Evolutionary conservation across 371 early-diverging fungal genomes (phyloP), one percentile per base, ranked within the genome.

Genomic region (Thermomucor indicae-seudaticae): DNA sequence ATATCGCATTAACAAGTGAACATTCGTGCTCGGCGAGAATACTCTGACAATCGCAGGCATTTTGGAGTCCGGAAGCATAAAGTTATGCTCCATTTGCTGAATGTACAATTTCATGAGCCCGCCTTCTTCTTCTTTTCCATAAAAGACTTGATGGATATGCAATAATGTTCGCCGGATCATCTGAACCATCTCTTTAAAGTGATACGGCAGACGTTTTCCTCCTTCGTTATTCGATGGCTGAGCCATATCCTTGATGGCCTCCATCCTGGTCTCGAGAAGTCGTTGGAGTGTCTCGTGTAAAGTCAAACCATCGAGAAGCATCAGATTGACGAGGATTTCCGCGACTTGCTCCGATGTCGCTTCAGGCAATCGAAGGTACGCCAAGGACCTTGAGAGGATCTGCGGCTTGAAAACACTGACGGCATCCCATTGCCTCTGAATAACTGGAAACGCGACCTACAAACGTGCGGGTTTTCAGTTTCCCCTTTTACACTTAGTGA

Each of bases 351-450:
- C 46, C 17, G 30, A 39, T 46, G 45, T 17, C 5, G 6, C 12
- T 16, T 75, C 67, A 14, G 71, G 49, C 11, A 58, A 51, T 37
- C 73, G 65, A 24, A 91, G 58, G 55, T 81, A 71, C 1, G 51
- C 48, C 0, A 61, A 66, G 6, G 86, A 72, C 59, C 81, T 75
- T 51, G 86, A 81, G 11, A 88, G 58, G 34, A 92, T 90, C 53
- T 90, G 89, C 0, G 80, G 50, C 19, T 75, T 79, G 57, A 91
- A 88, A 47, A 81, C 81, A 35, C 83, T 81, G 19, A 91, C 81
- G 0, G 90, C 86, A 59, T 91, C 88, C 92, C 93, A 92, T 62
- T 90, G 93, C 10, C 89, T 72, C 51, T 86, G 86, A 17, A 90
- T 82, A 1, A 92, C 86, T 0, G 91, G 91, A 53, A 90, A 92